phyloP scores from a whole-genome alignment of 2,329 filamentous ascomycete genomes.

The Ophiocordyceps polyrhachis-furcata region DNA sequence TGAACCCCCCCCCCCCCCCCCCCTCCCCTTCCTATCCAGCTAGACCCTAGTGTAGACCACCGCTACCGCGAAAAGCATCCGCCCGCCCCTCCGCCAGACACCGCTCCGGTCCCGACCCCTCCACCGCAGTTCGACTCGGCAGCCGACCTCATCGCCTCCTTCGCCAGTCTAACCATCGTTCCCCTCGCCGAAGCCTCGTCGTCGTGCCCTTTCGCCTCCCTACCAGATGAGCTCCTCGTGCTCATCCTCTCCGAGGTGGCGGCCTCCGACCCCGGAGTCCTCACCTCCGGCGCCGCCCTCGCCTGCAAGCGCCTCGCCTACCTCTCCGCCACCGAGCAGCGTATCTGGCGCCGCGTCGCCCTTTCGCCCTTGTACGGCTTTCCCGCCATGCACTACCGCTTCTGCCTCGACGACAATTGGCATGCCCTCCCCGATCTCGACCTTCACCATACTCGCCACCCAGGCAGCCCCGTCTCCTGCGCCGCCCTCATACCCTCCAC shows the following conservation, averaged over 20 bases:
- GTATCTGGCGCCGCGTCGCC: constrained; percentile 67
- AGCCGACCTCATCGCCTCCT: constrained; percentile 56
- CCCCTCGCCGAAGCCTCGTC: constrained; percentile 49
- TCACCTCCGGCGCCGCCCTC: constrained; percentile 47
- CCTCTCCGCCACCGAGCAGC: constrained; percentile 65
- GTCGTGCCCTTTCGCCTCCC: constrained; percentile 57
- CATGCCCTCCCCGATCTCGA: background rate
- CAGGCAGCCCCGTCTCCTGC: constrained; percentile 13
- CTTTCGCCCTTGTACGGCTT: constrained; percentile 60
- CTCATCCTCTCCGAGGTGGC: constrained; percentile 62
- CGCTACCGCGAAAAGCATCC: constrained; percentile 80
- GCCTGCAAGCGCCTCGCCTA: constrained; percentile 82
- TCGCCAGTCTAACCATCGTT: constrained; percentile 51
- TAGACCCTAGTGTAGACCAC: constrained; percentile 72
- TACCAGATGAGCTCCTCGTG: constrained; percentile 72
- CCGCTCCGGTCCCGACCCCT: constrained; percentile 17
- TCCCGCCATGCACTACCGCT: constrained; percentile 65
- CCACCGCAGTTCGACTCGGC: constrained; percentile 31
- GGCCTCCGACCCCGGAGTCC: constrained; percentile 54
- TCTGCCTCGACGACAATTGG: constrained; percentile 42
- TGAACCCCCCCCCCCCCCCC: background rate
- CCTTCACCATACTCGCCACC: constrained; percentile 8
- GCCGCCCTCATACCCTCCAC: constrained; percentile 19
- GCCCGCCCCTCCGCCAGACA: constrained; percentile 26
- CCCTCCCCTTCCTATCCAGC: constrained; percentile 22